A percentile compares a stretch with the other conserved stretches of the same genome.
phyloP scores from a whole-genome alignment of 306 rosid species.

The Boehmeria nivea region DNA sequence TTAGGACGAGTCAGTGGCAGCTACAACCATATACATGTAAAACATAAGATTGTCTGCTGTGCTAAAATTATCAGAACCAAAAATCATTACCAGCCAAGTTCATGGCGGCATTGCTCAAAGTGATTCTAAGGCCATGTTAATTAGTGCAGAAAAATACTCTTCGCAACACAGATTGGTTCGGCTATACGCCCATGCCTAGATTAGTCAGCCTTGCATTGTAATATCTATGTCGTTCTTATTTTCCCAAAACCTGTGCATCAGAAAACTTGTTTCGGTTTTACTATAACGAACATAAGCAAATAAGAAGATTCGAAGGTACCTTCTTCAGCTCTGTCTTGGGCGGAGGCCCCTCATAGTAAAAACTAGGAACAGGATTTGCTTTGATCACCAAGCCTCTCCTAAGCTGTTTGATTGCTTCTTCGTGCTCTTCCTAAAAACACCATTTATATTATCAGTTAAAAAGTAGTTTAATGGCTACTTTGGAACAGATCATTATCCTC shows the following conservation, averaged over 20 bases:
- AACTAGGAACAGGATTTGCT: slow-evolving; percentile 94
- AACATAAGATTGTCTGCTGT: neutral
- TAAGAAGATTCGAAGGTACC: slow-evolving; percentile 37
- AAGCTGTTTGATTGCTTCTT: slow-evolving; percentile 76
- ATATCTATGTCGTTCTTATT: no score
- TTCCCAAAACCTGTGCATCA: no score
- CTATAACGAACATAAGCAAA: neutral
- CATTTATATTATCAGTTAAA: slow-evolving; percentile 13
- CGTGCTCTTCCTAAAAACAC: slow-evolving; percentile 81
- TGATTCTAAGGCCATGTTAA: neutral
- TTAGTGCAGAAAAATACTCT: neutral
- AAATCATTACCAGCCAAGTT: no score
- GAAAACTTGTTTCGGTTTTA: neutral
- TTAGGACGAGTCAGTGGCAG: slow-evolving; percentile 82
- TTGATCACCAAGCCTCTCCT: slow-evolving; percentile 80
- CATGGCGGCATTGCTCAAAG: neutral
- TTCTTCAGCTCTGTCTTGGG: slow-evolving; percentile 77
- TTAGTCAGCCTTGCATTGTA: no score
- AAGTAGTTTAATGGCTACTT: slow-evolving; percentile 4
- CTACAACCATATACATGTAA: slow-evolving; percentile 37
- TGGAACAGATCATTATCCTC: neutral
- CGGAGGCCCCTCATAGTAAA: slow-evolving; percentile 89
- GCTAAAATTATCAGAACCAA: no score
- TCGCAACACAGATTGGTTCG: no score
- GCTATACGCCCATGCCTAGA: no score